phyloP scores from a whole-genome alignment of 345 rosid genomes.

The Schrenkiella parvula region DNA sequence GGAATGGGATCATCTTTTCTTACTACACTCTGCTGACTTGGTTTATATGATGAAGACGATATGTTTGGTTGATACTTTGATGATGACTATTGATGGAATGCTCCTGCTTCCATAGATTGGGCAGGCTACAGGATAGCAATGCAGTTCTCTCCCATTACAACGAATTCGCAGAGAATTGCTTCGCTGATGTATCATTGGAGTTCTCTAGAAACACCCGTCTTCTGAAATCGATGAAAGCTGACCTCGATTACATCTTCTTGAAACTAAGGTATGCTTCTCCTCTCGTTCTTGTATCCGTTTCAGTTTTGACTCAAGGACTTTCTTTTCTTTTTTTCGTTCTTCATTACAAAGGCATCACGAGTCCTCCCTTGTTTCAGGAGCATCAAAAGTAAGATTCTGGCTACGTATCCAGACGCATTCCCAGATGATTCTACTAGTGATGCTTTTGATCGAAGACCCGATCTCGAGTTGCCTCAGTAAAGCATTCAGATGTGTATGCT shows the following conservation, averaged over 20 bases:
- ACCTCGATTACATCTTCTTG: conserved; percentile 86
- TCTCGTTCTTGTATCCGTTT: background rate
- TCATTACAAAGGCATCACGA: background rate
- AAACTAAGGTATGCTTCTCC: conserved; percentile 60
- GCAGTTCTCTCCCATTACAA: conserved; percentile 89
- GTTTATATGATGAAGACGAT: background rate
- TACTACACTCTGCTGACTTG: background rate
- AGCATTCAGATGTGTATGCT: background rate
- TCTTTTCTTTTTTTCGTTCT: background rate
- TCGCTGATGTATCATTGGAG: conserved; percentile 66
- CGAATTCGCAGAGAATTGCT: conserved; percentile 78
- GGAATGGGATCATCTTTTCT: background rate
- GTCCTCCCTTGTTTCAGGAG: conserved; percentile 38
- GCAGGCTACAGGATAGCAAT: conserved; percentile 94
- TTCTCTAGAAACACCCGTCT: conserved; percentile 62
- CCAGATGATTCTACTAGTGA: conserved; percentile 61
- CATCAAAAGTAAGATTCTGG: conserved; percentile 63
- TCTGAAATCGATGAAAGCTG: conserved; percentile 73
- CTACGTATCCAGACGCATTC: conserved; percentile 91
- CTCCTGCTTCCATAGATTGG: conserved; percentile 49
- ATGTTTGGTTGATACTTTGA: background rate
- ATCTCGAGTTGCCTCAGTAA: conserved; percentile 63
- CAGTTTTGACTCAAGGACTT: background rate
- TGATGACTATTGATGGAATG: background rate
- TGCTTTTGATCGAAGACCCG: conserved; percentile 68